Evolutionary conservation across 1,139 yeast genomes (phyloP), one percentile per base, ranked within the genome.

Genomic region (Suhomyces bolitotheri): DNA sequence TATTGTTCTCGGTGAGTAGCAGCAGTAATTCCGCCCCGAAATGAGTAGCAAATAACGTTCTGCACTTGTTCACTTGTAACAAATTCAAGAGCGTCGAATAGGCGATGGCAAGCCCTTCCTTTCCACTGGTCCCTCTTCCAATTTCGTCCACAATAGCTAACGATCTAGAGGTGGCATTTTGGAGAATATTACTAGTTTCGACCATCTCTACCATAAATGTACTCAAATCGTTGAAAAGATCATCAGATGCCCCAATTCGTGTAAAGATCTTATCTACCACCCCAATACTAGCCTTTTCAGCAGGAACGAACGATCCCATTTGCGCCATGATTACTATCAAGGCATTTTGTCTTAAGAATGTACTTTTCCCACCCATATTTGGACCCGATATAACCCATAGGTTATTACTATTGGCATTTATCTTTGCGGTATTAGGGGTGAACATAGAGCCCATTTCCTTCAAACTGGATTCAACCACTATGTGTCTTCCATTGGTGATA

Each of bases 161-260:
- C 0, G 97, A 89, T 27, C 71, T 60, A 0, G 70, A 53, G 0
- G 97, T 88, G 1, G 97, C 95, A 41, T 85, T 78, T 31, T 75
- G 71, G 36, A 92, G 61, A 24, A 92, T 89, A 43, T 77, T 73
- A 16, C 95, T 82, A 0, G 96, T 87, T 54, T 92, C 98, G n/a
- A 87, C 76, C 97, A 92, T 90, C 51, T 92, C 97, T 11, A 90
- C 96, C 97, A 92, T 89, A 52, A 92, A 92, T 0, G 98, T 90
- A 45, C 96, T 86, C 60, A 89, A 73, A 46, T 90, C 94, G 40
- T 87, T 79, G 53, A 73, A 88, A 23, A 92, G 65, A 52, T 90
- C 96, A 59, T 92, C 98, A 0, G 94, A 87, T 0, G 97, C 89
- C 0, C 97, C 97, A 17, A 85, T 82, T 27, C 98, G 69, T 23